Percentiles rank a stretch among this genome's conserved stretches.
These are phyloP conservation scores for Cryptococcus sp. DNA, from an alignment of 1,284 basidiomycete species.

Conservation along the genomic window DNA sequence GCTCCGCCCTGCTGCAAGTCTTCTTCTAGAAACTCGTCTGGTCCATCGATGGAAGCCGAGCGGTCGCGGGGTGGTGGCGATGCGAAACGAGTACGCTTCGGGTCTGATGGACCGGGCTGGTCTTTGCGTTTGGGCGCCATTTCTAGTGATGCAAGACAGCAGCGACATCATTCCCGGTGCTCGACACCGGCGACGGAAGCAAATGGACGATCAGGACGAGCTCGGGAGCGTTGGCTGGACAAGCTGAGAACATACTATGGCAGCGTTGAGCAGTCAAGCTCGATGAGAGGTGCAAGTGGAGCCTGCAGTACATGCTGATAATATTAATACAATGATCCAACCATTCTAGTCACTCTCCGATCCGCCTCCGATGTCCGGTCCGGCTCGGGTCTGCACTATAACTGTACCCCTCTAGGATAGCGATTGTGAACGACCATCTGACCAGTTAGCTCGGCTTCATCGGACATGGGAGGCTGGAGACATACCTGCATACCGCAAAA, in stretches of 20 bases:
- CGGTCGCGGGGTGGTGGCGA: constrained; percentile 53
- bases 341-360: not conserved
- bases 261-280: too few relatives aligned
- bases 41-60: constrained; percentile 8
- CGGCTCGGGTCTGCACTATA: constrained; percentile 30
- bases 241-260: too few relatives aligned
- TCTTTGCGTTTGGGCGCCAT: constrained; percentile 1
- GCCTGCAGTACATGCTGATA: too few relatives aligned
- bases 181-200: not conserved
- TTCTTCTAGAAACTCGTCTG: constrained; percentile 35
- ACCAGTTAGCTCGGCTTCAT: not conserved
- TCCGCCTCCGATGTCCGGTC: too few relatives aligned
- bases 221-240: too few relatives aligned
- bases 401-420: constrained; percentile 48
- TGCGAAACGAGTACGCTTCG: constrained; percentile 74
- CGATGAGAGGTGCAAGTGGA: too few relatives aligned
- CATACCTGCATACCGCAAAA: constrained; percentile 54
- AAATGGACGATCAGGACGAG: too few relatives aligned
- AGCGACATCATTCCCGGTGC: not conserved
- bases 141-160: not conserved
- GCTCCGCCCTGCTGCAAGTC: constrained; percentile 36
- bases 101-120: constrained; percentile 1
- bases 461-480: not conserved
- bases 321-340: too few relatives aligned
- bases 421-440: constrained; percentile 46